Evolutionary conservation across 352 stramenopile species (phyloP).

Genomic region (Saprolegnia diclina): DNA sequence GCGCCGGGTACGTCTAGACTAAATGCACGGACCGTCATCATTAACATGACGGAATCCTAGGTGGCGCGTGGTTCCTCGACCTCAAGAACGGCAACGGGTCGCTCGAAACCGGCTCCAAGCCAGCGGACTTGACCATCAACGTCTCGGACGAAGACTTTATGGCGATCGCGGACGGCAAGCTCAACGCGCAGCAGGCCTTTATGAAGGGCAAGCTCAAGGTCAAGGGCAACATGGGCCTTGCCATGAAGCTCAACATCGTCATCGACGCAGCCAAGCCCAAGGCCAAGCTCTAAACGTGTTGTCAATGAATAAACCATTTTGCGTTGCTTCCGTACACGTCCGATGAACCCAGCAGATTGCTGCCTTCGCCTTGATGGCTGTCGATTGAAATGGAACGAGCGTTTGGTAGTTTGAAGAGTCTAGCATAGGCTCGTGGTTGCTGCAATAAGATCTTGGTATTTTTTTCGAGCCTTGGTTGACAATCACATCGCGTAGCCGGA

Average conservation of each 20-base stretch:
- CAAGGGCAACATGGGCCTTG: conserved; percentile 93
- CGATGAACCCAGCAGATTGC: conserved; percentile 6
- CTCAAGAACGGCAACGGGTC: conserved; percentile 55
- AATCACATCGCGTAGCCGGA: too few species aligned
- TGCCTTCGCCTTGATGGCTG: neutral
- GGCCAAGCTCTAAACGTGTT: conserved; percentile 60
- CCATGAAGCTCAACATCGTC: conserved; percentile 92
- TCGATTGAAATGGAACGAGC: too few species aligned
- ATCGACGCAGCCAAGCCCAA: conserved; percentile 85
- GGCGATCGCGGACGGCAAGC: conserved; percentile 72
- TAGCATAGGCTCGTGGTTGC: too few species aligned
- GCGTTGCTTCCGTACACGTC: neutral
- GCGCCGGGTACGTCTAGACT: conserved; percentile 38
- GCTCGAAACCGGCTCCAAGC: conserved; percentile 58
- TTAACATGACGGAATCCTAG: neutral
- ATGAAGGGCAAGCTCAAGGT: conserved; percentile 95
- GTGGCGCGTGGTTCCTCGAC: conserved; percentile 54
- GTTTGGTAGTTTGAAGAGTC: too few species aligned
- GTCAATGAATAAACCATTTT: neutral
- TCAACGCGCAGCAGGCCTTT: conserved; percentile 92
- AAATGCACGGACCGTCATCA: neutral
- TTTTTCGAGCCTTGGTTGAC: too few species aligned
- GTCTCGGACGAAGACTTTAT: conserved; percentile 74
- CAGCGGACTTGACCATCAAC: conserved; percentile 74
- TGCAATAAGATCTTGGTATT: too few species aligned